Evolutionary conservation across 768 basidiomycete genomes (phyloP).

Genomic region (Auricularia heimuer): DNA sequence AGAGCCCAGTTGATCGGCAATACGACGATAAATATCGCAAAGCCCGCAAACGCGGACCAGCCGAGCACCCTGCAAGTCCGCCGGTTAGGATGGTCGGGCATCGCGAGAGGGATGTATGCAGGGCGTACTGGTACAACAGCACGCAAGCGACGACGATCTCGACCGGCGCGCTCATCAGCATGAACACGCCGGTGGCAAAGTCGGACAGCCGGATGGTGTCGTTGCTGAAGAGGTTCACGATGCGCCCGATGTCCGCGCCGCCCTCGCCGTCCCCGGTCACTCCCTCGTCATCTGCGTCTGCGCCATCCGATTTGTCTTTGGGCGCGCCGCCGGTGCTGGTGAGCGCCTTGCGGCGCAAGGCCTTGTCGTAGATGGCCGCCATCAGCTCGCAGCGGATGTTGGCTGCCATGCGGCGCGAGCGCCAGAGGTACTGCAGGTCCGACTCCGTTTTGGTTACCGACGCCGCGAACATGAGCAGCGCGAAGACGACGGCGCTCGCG

Average conservation of each 20-base stretch:
- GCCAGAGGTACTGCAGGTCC: conserved; percentile 21
- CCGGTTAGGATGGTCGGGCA: neutral
- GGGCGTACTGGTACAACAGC: conserved; percentile 27
- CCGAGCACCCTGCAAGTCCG: conserved; percentile 30
- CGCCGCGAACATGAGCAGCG: conserved; percentile 60
- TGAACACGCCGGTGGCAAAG: neutral
- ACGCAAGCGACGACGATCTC: conserved; percentile 23
- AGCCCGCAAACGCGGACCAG: conserved; percentile 27
- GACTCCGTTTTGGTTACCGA: conserved; percentile 41
- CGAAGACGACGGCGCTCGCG: conserved; percentile 64
- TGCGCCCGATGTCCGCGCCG: conserved; percentile 68
- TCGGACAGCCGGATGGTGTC: neutral
- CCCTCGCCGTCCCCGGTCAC: conserved; percentile 79
- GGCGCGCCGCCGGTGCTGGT: conserved; percentile 29
- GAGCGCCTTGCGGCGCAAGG: conserved; percentile 70
- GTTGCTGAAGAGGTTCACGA: conserved; percentile 10
- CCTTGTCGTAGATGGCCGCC: conserved; percentile 82
- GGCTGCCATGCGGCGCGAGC: conserved; percentile 42
- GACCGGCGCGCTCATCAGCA: conserved; percentile 16
- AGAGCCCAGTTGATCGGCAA: too few species aligned
- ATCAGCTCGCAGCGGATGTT: conserved; percentile 74
- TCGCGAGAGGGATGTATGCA: neutral
- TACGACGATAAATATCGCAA: too few species aligned
- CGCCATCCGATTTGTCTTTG: conserved; percentile 13
- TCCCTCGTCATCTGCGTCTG: conserved; percentile 23